These are phyloP conservation scores for Elongisporangium senticosum DNA, from an alignment of 352 stramenopile genomes.

Conservation along the genomic window DNA sequence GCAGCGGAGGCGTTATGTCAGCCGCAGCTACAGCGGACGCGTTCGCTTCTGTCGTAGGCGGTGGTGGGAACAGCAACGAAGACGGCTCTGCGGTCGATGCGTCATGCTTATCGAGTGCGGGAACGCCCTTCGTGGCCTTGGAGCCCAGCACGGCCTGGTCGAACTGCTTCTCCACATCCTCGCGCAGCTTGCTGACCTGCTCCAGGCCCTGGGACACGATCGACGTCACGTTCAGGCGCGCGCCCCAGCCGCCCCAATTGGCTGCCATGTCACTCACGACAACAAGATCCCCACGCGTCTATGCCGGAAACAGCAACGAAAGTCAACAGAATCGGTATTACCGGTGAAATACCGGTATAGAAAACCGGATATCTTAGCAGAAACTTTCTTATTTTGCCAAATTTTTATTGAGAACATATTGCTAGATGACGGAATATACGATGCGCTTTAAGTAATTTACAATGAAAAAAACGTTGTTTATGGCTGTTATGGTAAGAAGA, in stretches of 20 bases:
- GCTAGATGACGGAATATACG: background rate
- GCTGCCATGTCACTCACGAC: background rate
- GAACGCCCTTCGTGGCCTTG: slow-evolving; percentile 5
- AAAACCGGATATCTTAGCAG: background rate
- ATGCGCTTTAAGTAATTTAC: background rate
- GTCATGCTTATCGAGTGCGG: background rate
- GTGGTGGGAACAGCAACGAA: background rate
- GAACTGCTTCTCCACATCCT: slow-evolving; percentile 87
- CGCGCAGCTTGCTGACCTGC: slow-evolving; percentile 74
- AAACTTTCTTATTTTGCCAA: background rate
- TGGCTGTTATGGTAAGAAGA: no score
- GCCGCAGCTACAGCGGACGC: background rate
- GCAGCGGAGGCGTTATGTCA: background rate
- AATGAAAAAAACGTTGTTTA: no score
- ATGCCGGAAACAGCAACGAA: background rate
- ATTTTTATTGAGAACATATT: background rate
- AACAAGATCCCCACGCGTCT: background rate
- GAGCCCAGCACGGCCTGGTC: slow-evolving; percentile 61
- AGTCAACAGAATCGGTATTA: background rate
- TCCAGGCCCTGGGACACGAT: slow-evolving; percentile 82
- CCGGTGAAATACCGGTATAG: background rate
- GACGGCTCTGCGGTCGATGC: background rate
- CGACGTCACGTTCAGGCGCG: slow-evolving; percentile 73
- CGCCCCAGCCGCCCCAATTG: slow-evolving; percentile 53
- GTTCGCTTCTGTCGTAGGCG: background rate